phyloP scores from a whole-genome alignment of 257 asterid species.

The Sherardia arvensis region DNA sequence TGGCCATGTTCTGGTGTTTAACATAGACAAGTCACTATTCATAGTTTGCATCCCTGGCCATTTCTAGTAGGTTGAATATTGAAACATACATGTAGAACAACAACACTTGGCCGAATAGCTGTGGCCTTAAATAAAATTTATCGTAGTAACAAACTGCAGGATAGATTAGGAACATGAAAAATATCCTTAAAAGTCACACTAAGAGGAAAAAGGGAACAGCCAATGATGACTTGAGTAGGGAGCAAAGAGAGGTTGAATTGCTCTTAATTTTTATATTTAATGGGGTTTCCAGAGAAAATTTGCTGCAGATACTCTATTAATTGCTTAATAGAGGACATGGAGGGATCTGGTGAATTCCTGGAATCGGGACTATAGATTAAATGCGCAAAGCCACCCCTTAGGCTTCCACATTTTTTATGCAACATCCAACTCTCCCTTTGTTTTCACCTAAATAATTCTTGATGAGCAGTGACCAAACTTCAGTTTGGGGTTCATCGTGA shows the following conservation, averaged over 20 bases:
- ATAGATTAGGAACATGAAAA: neutral
- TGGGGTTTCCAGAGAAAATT: neutral
- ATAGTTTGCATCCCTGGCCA: neutral
- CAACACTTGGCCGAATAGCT: neutral
- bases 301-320: neutral
- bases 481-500: neutral
- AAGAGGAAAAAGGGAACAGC: no score
- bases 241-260: neutral
- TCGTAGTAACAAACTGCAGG: neutral
- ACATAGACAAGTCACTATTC: neutral
- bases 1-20: neutral
- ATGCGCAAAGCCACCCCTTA: neutral
- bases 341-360: neutral
- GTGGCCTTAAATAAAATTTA: neutral
- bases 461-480: neutral
- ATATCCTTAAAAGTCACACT: no score
- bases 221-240: neutral
- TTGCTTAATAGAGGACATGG: neutral
- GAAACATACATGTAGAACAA: neutral
- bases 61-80: no score
- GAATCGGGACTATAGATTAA: neutral
- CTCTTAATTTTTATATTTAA: no score
- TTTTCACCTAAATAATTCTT: neutral
- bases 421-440: neutral
- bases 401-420: neutral